Percentiles rank a stretch among this genome's conserved stretches.
Conservation (phyloP, 768 basidiomycete species). For the Suillus luteus region DNA sequence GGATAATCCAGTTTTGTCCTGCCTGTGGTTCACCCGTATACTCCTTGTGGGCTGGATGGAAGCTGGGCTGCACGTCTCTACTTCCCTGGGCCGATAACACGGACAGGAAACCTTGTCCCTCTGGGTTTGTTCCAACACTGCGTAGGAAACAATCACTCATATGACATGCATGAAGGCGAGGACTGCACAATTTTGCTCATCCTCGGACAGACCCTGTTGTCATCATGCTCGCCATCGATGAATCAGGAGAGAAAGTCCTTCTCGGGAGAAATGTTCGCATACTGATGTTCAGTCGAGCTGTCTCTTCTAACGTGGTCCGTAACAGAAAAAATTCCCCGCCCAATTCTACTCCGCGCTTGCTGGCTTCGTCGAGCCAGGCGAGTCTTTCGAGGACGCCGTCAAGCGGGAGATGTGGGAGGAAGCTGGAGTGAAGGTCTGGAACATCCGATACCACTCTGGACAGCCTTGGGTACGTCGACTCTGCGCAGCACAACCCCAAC, state of each 20-base stretch:
- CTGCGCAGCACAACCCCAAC: not conserved
- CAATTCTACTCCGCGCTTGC: slow-evolving; percentile 88
- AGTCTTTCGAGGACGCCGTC: slow-evolving; percentile 93
- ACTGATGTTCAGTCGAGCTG: not conserved
- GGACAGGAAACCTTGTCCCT: slow-evolving; percentile 66
- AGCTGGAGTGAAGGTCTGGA: slow-evolving; percentile 84
- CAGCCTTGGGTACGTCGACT: slow-evolving; percentile 75
- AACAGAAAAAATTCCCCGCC: slow-evolving; percentile 62
- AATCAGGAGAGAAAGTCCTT: slow-evolving; percentile 79
- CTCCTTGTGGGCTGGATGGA: slow-evolving; percentile 96
- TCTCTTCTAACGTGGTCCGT: not conserved
- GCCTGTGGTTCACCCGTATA: slow-evolving; percentile 81
- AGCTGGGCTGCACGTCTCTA: slow-evolving; percentile 75
- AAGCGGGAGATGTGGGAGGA: slow-evolving; percentile 95
- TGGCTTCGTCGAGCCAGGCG: slow-evolving; percentile 93
- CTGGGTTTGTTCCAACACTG: slow-evolving; percentile 53
- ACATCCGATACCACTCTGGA: slow-evolving; percentile 81
- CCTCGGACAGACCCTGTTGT: slow-evolving; percentile 87
- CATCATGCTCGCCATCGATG: slow-evolving; percentile 85
- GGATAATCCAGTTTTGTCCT: slow-evolving; percentile 73
- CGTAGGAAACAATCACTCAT: slow-evolving; percentile 15
- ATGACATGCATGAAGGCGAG: slow-evolving; percentile 51
- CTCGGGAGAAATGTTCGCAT: slow-evolving; percentile 79
- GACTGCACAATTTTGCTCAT: slow-evolving; percentile 84
- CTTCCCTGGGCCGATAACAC: slow-evolving; percentile 73